These are phyloP conservation scores for Fusarium siculi DNA, from an alignment of 2,329 filamentous ascomycete species.

Conservation along the genomic window DNA sequence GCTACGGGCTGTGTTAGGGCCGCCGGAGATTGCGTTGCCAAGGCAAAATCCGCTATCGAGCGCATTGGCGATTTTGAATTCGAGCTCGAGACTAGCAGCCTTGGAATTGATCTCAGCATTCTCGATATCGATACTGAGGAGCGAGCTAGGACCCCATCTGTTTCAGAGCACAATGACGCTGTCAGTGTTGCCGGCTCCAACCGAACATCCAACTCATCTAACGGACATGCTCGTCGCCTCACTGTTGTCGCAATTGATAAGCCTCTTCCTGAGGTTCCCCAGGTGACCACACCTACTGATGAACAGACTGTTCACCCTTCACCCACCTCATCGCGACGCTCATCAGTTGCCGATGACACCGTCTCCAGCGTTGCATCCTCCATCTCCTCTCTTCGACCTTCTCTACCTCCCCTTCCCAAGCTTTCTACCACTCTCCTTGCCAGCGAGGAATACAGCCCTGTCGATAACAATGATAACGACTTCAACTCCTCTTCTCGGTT, in stretches of 20 bases:
- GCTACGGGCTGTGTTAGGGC: conserved; percentile 90
- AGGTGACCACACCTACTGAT: conserved; percentile 56
- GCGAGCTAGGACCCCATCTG: conserved; percentile 46
- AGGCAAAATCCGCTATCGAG: conserved; percentile 86
- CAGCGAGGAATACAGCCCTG: conserved; percentile 60
- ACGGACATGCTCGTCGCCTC: conserved; percentile 50
- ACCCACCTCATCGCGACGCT: conserved; percentile 54
- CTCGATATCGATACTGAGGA: conserved; percentile 57
- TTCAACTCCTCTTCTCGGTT: conserved; percentile 65
- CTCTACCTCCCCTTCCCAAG: conserved; percentile 67
- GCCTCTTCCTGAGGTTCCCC: conserved; percentile 73
- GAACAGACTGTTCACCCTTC: conserved; percentile 48
- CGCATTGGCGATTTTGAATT: conserved; percentile 92
- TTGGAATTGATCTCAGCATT: conserved; percentile 67
- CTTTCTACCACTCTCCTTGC: conserved; percentile 63
- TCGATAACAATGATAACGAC: conserved; percentile 62
- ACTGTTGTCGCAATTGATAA: conserved; percentile 67
- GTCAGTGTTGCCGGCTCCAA: conserved; percentile 54
- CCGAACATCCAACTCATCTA: conserved; percentile 51
- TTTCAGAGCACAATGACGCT: conserved; percentile 51
- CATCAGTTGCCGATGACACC: conserved; percentile 56
- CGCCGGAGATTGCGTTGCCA: conserved; percentile 90
- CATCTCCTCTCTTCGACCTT: conserved; percentile 59
- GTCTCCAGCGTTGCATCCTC: conserved; percentile 58
- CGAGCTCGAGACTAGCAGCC: conserved; percentile 69